Conservation (phyloP, 139 green algal species). For the Coccomyxa sp. region DNA sequence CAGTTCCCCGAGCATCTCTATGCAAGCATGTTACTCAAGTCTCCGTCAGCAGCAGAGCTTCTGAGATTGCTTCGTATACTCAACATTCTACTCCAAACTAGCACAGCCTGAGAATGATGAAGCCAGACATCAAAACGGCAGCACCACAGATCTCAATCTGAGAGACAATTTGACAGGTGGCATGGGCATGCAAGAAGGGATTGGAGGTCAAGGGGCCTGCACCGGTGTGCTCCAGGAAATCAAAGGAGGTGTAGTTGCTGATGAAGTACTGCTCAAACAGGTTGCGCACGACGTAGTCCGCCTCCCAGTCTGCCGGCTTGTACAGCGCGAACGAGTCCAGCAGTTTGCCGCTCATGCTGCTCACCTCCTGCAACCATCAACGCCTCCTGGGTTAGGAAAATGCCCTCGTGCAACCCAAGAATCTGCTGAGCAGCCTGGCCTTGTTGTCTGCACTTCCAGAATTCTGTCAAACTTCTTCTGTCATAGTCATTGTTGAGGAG, state of each 20-base stretch:
- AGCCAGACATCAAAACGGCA: not conserved
- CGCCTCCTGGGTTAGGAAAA: not conserved
- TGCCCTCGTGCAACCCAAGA: not conserved
- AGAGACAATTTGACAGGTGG: not conserved
- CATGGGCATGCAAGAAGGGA: not conserved
- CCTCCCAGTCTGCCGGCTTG: conserved; percentile 22
- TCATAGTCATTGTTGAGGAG: too few species aligned
- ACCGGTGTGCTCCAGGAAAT: not conserved
- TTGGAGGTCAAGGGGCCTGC: not conserved
- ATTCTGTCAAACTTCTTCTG: too few species aligned
- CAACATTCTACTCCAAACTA: not conserved
- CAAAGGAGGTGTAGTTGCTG: not conserved
- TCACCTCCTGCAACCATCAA: not conserved
- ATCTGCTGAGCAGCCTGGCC: not conserved
- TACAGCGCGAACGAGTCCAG: conserved; percentile 36
- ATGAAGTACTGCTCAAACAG: not conserved
- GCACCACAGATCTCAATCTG: not conserved
- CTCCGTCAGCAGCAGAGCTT: not conserved
- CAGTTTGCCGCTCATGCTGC: conserved; percentile 19
- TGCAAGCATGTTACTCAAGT: not conserved
- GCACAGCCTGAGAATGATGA: not conserved
- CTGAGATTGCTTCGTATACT: too few species aligned
- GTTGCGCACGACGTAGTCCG: not conserved
- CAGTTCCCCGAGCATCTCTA: not conserved
- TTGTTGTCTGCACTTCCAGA: not conserved